Evolutionary conservation across 768 basidiomycete genomes (phyloP).

Genomic region (Suillus paluster): DNA sequence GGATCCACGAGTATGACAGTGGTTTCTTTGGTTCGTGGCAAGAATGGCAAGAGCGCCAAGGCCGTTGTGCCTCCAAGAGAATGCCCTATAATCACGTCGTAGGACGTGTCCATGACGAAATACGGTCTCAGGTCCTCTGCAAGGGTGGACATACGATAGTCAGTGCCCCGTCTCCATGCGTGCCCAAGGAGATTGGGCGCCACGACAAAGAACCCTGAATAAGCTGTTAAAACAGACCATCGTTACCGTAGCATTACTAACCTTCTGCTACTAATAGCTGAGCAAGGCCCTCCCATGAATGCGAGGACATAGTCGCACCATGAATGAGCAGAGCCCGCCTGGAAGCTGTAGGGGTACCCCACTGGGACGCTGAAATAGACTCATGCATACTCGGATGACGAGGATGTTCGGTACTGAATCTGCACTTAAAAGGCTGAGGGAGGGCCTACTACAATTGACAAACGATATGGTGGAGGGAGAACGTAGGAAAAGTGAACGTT

Average conservation of each 20-base stretch:
- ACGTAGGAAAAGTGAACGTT: no score
- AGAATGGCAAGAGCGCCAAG: conserved; percentile 19
- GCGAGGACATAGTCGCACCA: conserved; percentile 21
- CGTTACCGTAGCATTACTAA: neutral
- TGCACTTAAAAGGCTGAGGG: no score
- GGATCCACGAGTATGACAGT: conserved; percentile 17
- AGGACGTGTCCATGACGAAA: conserved; percentile 10
- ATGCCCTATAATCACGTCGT: conserved; percentile 25
- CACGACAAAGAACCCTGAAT: conserved; percentile 19
- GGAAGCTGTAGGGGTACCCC: conserved; percentile 20
- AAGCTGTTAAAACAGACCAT: neutral
- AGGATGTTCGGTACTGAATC: neutral
- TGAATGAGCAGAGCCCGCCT: conserved; percentile 20
- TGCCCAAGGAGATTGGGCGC: conserved; percentile 21
- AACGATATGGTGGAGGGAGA: no score
- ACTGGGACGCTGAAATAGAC: conserved; percentile 15
- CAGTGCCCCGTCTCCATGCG: conserved; percentile 11
- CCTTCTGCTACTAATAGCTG: conserved; percentile 19
- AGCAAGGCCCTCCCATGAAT: conserved; percentile 22
- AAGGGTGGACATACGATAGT: conserved; percentile 12
- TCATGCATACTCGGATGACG: neutral
- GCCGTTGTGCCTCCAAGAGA: conserved; percentile 19
- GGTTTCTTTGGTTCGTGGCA: conserved; percentile 11
- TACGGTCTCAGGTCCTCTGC: conserved; percentile 19
- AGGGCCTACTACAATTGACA: no score